Percentiles rank a stretch among this genome's conserved stretches.
Evolutionary conservation across 768 basidiomycete species (phyloP).

Genomic region (Agrocybe pediades): DNA sequence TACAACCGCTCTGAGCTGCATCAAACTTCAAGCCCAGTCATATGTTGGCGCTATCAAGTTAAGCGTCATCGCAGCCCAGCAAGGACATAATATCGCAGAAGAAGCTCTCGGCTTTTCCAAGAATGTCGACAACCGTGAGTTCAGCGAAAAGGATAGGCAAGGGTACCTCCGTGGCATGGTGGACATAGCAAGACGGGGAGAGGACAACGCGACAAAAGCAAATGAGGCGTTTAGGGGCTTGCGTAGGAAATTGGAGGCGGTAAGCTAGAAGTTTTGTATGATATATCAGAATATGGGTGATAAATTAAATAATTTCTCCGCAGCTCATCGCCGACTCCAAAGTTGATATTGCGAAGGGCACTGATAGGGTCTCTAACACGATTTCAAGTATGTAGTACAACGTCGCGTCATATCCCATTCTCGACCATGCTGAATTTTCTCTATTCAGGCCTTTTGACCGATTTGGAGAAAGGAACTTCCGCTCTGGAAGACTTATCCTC

Average conservation of each 20-base stretch:
- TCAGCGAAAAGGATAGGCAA: too few species aligned
- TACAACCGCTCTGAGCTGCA: background rate
- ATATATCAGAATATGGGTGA: background rate
- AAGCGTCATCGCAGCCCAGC: slow-evolving; percentile 11
- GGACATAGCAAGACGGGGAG: background rate
- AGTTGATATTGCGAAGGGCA: too few species aligned
- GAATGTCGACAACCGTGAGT: background rate
- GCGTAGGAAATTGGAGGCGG: background rate
- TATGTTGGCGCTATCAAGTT: slow-evolving; percentile 13
- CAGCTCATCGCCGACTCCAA: too few species aligned
- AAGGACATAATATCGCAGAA: slow-evolving; percentile 10
- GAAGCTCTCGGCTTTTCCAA: slow-evolving; percentile 6
- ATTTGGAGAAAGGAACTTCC: slow-evolving; percentile 3
- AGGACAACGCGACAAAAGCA: background rate
- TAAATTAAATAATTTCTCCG: too few species aligned
- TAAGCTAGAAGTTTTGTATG: background rate
- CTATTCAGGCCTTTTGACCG: background rate
- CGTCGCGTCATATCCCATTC: background rate
- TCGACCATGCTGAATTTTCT: background rate
- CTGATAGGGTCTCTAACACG: too few species aligned
- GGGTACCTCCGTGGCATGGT: slow-evolving; percentile 1
- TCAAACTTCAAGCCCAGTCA: slow-evolving; percentile 1
- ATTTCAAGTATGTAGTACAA: too few species aligned
- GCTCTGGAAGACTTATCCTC: slow-evolving; percentile 8
- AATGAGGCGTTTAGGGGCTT: background rate